Evolutionary conservation across 2,329 filamentous ascomycete species (phyloP).

Genomic region (Claviceps sp.): DNA sequence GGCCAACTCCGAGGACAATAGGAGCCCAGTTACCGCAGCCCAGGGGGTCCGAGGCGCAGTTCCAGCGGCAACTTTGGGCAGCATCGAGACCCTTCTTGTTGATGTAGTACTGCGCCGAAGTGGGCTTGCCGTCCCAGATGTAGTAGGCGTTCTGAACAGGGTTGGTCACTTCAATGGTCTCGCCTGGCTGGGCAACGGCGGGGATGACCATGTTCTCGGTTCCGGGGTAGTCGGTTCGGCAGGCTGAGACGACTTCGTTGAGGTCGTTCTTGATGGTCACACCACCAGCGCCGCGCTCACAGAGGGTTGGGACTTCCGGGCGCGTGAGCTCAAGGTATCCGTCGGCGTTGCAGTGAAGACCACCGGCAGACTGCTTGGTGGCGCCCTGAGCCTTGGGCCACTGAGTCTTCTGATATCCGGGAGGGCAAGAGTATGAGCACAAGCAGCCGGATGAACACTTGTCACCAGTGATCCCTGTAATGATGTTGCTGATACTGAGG

Average conservation of each 20-base stretch:
- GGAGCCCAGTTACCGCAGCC: constrained; percentile 76
- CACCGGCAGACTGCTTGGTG: constrained; percentile 76
- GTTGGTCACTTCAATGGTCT: constrained; percentile 55
- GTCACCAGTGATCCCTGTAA: constrained; percentile 46
- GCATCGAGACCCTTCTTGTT: constrained; percentile 63
- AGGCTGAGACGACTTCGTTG: constrained; percentile 53
- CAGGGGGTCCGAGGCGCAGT: constrained; percentile 31
- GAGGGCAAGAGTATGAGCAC: constrained; percentile 90
- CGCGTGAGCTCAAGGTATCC: constrained; percentile 72
- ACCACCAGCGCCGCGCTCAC: constrained; percentile 56
- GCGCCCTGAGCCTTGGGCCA: constrained; percentile 70
- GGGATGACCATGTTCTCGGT: constrained; percentile 81
- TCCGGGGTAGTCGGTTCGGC: constrained; percentile 93
- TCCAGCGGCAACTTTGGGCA: constrained; percentile 66
- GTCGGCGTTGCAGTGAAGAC: constrained; percentile 60
- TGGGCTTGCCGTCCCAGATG: constrained; percentile 57
- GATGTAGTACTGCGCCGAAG: constrained; percentile 93
- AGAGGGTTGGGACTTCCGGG: constrained; percentile 52
- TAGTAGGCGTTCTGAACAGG: constrained; percentile 63
- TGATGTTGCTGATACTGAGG: constrained; percentile 49
- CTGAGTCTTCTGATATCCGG: constrained; percentile 83
- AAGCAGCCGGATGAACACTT: constrained; percentile 51
- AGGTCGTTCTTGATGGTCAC: constrained; percentile 69
- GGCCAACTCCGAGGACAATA: constrained; percentile 71
- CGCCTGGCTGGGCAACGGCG: constrained; percentile 47